These are phyloP conservation scores for Saccharomycopsis javanensis DNA, from an alignment of 805 yeast species.

Conservation along the genomic window DNA sequence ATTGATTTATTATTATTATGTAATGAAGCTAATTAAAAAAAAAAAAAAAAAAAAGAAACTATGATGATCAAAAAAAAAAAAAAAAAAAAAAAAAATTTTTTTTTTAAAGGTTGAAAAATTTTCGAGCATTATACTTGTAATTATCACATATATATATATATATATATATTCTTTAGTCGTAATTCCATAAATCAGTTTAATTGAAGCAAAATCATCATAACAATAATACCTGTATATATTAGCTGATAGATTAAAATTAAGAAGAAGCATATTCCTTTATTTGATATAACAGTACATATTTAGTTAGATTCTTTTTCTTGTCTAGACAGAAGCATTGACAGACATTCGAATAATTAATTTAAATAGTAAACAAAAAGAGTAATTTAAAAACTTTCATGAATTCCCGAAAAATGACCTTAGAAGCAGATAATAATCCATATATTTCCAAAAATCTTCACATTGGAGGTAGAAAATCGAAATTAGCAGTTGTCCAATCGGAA, in stretches of 20 bases:
- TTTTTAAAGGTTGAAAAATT: not conserved
- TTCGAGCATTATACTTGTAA: not conserved
- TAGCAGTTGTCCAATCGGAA: conserved; percentile 83
- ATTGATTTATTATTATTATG: not conserved
- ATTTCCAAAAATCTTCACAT: conserved; percentile 30
- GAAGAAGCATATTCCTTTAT: no score
- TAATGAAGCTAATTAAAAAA: not conserved
- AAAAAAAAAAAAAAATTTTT: not conserved
- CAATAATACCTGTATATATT: no score
- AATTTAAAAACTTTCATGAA: not conserved
- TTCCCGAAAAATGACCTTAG: conserved; percentile 7
- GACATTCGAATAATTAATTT: not conserved
- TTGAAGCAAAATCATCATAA: no score
- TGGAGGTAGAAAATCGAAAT: conserved; percentile 82
- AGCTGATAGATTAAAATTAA: no score
- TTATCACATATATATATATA: no score
- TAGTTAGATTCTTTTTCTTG: no score
- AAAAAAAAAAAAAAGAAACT: not conserved
- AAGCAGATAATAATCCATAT: conserved; percentile 15
- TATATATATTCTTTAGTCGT: not conserved
- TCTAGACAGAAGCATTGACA: not conserved
- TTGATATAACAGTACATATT: no score
- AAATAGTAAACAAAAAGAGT: not conserved
- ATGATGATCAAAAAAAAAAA: not conserved
- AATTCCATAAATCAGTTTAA: not conserved